Conservation (phyloP, 2,329 filamentous ascomycete species). For the Fusarium sp. region DNA sequence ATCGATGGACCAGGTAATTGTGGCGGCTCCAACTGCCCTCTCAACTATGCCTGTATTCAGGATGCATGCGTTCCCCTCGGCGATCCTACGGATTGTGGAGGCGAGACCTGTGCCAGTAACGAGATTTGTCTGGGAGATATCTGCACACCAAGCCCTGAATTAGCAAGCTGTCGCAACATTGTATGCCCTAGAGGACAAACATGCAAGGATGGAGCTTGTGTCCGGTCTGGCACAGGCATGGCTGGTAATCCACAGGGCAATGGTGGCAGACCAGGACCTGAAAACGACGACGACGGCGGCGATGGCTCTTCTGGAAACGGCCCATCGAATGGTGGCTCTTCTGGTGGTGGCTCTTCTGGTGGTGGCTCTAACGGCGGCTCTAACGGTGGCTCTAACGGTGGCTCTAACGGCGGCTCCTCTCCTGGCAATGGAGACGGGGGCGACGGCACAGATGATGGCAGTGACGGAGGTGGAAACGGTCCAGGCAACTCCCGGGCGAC, state of each 20-base stretch:
- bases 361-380: background rate
- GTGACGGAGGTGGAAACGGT: background rate
- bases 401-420: background rate
- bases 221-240: background rate
- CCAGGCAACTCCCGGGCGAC: background rate
- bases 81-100: slow-evolving; percentile 25
- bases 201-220: slow-evolving; percentile 19
- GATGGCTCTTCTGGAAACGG: background rate
- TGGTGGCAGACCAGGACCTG: background rate
- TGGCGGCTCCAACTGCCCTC: slow-evolving; percentile 12
- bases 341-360: background rate
- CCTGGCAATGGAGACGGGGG: background rate
- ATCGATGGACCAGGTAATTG: slow-evolving; percentile 22
- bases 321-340: background rate
- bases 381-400: background rate
- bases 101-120: slow-evolving; percentile 8
- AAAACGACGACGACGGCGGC: background rate
- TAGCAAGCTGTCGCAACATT: slow-evolving; percentile 10
- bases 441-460: background rate
- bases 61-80: slow-evolving; percentile 23
- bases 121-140: slow-evolving; percentile 29
- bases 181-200: slow-evolving; percentile 5
- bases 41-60: slow-evolving; percentile 28
- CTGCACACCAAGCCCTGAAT: slow-evolving; percentile 11
- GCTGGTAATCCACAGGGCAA: background rate